Conservation (phyloP, 768 basidiomycete genomes). For the Serendipita sp. region DNA sequence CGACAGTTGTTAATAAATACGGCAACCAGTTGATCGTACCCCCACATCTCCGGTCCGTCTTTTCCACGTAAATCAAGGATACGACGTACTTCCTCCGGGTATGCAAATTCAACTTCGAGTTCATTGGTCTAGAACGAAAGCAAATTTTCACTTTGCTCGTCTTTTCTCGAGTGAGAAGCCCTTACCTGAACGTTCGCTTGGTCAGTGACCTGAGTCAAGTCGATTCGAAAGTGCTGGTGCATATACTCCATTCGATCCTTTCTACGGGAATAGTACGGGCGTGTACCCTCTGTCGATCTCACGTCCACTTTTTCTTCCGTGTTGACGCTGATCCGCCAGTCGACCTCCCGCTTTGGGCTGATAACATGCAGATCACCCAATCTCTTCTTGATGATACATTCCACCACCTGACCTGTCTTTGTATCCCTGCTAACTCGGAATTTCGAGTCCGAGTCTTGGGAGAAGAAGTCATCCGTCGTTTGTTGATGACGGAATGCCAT, state of each 20-base stretch:
- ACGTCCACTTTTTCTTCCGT: constrained; percentile 48
- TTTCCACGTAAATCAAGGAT: constrained; percentile 55
- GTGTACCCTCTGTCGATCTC: constrained; percentile 42
- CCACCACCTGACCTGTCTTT: constrained; percentile 47
- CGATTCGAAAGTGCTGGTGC: constrained; percentile 85
- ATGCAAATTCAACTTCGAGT: constrained; percentile 70
- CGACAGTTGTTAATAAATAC: constrained; percentile 88
- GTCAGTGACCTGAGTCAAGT: constrained; percentile 75
- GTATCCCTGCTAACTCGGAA: constrained; percentile 76
- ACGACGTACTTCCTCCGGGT: constrained; percentile 52
- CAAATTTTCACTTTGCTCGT: not conserved
- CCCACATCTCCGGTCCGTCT: constrained; percentile 19
- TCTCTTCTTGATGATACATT: constrained; percentile 63
- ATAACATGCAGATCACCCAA: constrained; percentile 79
- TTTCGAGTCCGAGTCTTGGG: constrained; percentile 34
- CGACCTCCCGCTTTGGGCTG: constrained; percentile 64
- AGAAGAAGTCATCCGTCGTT: constrained; percentile 67
- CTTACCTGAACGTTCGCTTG: constrained; percentile 21
- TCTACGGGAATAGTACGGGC: constrained; percentile 32
- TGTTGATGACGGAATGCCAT: constrained; percentile 63
- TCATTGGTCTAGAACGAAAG: constrained; percentile 36
- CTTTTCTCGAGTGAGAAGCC: not conserved
- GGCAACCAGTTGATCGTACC: constrained; percentile 83
- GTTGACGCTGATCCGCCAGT: constrained; percentile 89
- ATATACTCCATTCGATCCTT: constrained; percentile 89